Percentiles rank a stretch among this genome's conserved stretches.
Evolutionary conservation across 352 stramenopile species (phyloP).

Genomic region (Salisapilia sapeloensis): DNA sequence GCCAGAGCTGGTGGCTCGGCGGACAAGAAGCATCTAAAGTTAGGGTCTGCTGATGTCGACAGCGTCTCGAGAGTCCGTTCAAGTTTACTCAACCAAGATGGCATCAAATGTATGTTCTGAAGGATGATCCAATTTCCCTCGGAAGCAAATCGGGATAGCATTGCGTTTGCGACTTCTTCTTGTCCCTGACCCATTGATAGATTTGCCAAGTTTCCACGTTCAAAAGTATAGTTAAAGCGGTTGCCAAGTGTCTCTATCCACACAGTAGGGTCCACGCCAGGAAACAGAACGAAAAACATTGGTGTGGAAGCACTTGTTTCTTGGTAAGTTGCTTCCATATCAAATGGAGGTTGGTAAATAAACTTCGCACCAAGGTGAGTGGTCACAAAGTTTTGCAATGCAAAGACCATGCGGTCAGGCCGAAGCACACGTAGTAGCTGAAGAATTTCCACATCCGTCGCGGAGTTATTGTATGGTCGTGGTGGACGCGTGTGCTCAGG

Average conservation of each 20-base stretch:
- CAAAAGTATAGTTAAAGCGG: conserved; percentile 71
- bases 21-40: conserved; percentile 91
- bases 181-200: conserved; percentile 86
- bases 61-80: conserved; percentile 64
- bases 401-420: conserved; percentile 67
- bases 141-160: conserved; percentile 45
- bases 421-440: conserved; percentile 69
- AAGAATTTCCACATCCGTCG: conserved; percentile 36
- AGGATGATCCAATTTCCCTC: conserved; percentile 82
- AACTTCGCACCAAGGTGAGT: conserved; percentile 34
- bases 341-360: conserved; percentile 77
- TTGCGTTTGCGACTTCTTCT: conserved; percentile 48
- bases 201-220: conserved; percentile 56
- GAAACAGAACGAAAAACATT: conserved; percentile 87
- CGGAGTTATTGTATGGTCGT: conserved; percentile 44
- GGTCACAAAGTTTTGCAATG: conserved; percentile 42
- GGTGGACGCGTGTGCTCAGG: conserved; percentile 83
- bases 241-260: conserved; percentile 71
- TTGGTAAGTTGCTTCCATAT: conserved; percentile 73
- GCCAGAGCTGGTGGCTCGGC: conserved; percentile 75
- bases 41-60: conserved; percentile 71
- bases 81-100: conserved; percentile 74
- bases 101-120: conserved; percentile 88
- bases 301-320: conserved; percentile 82
- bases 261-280: conserved; percentile 76